These are phyloP conservation scores for Eurotiales sp. DNA, from an alignment of 2,329 filamentous ascomycete genomes.

Conservation along the genomic window DNA sequence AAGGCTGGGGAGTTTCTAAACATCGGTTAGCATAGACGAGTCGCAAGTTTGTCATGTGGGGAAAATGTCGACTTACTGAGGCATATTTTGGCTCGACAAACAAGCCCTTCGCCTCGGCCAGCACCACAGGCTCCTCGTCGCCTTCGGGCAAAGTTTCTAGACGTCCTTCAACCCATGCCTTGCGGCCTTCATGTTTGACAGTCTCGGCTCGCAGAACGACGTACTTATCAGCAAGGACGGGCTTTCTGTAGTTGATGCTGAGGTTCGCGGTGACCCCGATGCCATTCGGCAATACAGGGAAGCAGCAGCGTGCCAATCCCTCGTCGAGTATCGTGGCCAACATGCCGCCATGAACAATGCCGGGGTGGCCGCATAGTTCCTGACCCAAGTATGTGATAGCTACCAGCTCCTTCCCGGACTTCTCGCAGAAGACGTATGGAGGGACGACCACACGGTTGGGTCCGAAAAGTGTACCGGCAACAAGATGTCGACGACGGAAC, in stretches of 20 bases:
- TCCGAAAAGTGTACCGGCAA: conserved; percentile 73
- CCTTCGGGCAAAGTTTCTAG: conserved; percentile 72
- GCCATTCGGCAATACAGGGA: conserved; percentile 80
- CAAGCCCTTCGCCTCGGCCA: conserved; percentile 79
- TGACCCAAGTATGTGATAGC: conserved; percentile 73
- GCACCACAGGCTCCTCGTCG: conserved; percentile 59
- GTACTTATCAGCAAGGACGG: conserved; percentile 70
- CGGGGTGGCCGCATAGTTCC: conserved; percentile 82
- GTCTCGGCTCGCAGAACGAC: conserved; percentile 77
- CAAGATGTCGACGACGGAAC: conserved; percentile 72
- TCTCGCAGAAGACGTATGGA: conserved; percentile 71
- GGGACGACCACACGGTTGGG: conserved; percentile 74
- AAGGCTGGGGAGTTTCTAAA: conserved; percentile 16
- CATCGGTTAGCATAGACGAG: not conserved
- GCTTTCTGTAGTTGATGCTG: conserved; percentile 75
- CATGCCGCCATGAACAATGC: conserved; percentile 84
- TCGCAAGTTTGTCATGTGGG: not conserved
- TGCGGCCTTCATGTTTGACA: conserved; percentile 81
- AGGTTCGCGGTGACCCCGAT: conserved; percentile 81
- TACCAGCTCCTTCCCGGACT: conserved; percentile 64
- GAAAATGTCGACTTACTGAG: conserved; percentile 50
- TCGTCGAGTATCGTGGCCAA: conserved; percentile 93
- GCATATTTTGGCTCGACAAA: conserved; percentile 87
- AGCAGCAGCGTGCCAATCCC: conserved; percentile 81
- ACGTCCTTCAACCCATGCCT: conserved; percentile 87